phyloP scores from a whole-genome alignment of 2,329 filamentous ascomycete genomes.

The Colletotrichum horii region DNA sequence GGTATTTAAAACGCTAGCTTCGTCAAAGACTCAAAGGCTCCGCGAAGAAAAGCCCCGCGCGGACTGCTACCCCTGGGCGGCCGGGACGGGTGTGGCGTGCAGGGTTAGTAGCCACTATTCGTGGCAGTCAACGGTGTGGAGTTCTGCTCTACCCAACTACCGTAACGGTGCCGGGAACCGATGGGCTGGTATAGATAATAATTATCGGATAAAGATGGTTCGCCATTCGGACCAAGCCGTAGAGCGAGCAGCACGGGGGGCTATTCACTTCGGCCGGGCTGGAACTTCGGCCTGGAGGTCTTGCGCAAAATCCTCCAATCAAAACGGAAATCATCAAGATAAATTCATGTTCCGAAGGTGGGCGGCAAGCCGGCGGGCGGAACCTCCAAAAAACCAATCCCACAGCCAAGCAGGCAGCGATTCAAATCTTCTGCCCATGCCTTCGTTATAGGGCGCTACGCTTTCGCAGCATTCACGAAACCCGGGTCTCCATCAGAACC shows the following conservation, averaged over 20 bases:
- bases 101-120: not conserved
- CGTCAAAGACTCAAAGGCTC: not conserved
- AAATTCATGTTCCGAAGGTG: not conserved
- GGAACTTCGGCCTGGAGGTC: not conserved
- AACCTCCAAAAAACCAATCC: not conserved
- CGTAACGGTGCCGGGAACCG: not conserved
- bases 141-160: not conserved
- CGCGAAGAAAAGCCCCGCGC: not conserved
- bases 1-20: rapidly evolving
- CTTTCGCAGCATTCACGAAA: not conserved
- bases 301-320: not conserved
- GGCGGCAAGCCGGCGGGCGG: not conserved
- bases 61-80: not conserved
- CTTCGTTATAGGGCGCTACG: not conserved
- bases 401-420: not conserved
- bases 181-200: not conserved
- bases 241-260: not conserved
- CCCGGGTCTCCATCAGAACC: not conserved
- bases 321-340: not conserved
- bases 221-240: not conserved
- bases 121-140: not conserved
- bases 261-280: not conserved
- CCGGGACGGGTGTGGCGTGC: not conserved
- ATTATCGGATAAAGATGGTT: not conserved
- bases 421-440: not conserved